Percentiles rank a stretch among this genome's conserved stretches.
These are phyloP conservation scores for Umbelopsis sp. DNA, from an alignment of 192 early-diverging fungal genomes.

Conservation along the genomic window DNA sequence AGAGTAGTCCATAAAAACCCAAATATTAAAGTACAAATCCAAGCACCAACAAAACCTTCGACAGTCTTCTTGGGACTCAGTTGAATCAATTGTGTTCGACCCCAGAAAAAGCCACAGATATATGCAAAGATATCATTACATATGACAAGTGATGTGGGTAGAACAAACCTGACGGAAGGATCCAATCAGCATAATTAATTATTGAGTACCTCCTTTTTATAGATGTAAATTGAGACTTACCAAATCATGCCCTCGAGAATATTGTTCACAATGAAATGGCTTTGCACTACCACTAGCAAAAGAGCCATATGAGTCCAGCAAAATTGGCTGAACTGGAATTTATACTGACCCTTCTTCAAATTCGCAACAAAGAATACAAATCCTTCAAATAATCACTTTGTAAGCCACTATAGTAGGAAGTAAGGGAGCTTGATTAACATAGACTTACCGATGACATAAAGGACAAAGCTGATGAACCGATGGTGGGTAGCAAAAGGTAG, in stretches of 20 bases:
- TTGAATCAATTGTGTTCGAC: constrained; percentile 86
- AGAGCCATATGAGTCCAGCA: constrained; percentile 98
- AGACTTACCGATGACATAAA: constrained; percentile 79
- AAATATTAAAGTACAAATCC: constrained; percentile 85
- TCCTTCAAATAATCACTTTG: constrained; percentile 36
- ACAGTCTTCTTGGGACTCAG: constrained; percentile 99
- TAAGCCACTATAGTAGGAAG: no score
- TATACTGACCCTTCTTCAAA: constrained; percentile 91
- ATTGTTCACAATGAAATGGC: constrained; percentile 97
- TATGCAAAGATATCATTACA: constrained; percentile 97
- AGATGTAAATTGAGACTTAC: constrained; percentile 38
- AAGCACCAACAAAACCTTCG: constrained; percentile 94
- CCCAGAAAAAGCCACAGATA: constrained; percentile 95
- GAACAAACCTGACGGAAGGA: constrained; percentile 61
- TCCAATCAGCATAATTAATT: no score
- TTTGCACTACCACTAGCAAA: constrained; percentile 88
- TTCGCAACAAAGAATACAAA: constrained; percentile 95
- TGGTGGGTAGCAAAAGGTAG: constrained; percentile 90
- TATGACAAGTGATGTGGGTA: constrained; percentile 88
- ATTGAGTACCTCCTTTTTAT: not conserved
- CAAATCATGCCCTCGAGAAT: constrained; percentile 98
- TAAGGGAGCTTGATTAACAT: no score
- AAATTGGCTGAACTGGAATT: constrained; percentile 95
- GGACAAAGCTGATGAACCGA: constrained; percentile 88
- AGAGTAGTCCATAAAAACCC: constrained; percentile 69